These are phyloP conservation scores for Acacia melanoxylon DNA, from an alignment of 306 rosid species.

Conservation along the genomic window DNA sequence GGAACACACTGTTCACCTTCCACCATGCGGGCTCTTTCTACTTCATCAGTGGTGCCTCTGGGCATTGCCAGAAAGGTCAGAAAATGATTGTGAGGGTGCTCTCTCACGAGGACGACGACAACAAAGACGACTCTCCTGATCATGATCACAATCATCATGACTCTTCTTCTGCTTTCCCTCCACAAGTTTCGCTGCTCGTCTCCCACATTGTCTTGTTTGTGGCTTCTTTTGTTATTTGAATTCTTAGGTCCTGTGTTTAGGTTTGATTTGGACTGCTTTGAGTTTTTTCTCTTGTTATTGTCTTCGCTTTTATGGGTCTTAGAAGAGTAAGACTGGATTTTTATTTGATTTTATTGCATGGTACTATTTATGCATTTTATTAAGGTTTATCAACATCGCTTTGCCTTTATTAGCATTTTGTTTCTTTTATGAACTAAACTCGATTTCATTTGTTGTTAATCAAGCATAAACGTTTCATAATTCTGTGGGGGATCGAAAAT, in stretches of 20 bases:
- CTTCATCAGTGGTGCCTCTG: constrained; percentile 82
- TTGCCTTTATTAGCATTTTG: neutral
- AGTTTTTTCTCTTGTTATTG: neutral
- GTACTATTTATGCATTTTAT: neutral
- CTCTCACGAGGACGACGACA: constrained; percentile 30
- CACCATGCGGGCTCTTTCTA: constrained; percentile 61
- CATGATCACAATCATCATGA: neutral
- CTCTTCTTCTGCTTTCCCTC: constrained; percentile 33
- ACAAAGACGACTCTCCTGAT: constrained; percentile 26
- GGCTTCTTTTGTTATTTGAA: constrained; percentile 1
- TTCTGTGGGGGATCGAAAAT: neutral
- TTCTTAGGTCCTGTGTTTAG: neutral
- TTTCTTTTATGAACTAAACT: neutral
- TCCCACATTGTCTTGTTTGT: constrained; percentile 29
- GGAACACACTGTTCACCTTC: constrained; percentile 51
- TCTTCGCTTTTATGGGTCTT: neutral
- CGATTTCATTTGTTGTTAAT: neutral
- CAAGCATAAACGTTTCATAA: neutral
- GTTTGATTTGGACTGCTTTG: neutral
- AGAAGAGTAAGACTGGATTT: neutral
- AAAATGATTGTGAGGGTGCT: constrained; percentile 71
- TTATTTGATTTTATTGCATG: neutral
- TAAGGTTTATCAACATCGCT: neutral
- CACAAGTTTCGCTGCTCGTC: neutral
- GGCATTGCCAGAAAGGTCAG: constrained; percentile 82